Percentiles rank a stretch among this genome's conserved stretches.
Evolutionary conservation across 2,329 filamentous ascomycete genomes (phyloP).

Genomic region (Metarhizium sp.): DNA sequence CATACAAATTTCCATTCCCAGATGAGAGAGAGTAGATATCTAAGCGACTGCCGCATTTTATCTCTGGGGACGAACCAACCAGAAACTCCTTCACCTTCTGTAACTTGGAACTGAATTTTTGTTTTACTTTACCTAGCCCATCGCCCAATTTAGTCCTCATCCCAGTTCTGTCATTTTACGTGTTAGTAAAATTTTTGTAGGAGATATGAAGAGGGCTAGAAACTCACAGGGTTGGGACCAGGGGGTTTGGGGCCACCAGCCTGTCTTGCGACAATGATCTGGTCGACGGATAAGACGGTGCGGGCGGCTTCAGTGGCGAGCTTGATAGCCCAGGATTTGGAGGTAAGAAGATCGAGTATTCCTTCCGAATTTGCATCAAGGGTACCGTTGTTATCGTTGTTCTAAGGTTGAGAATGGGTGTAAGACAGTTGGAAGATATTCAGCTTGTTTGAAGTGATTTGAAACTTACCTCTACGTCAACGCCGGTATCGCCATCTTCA

Average conservation of each 20-base stretch:
- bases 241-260: conserved; percentile 96
- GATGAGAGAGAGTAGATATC: neutral
- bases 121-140: neutral
- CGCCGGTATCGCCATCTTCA: conserved; percentile 81
- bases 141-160: conserved; percentile 41
- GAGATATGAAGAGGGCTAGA: neutral
- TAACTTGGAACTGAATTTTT: neutral
- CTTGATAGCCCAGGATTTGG: conserved; percentile 96
- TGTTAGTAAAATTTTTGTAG: neutral
- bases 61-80: neutral
- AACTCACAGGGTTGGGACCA: conserved; percentile 68
- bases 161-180: conserved; percentile 41
- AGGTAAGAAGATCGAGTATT: conserved; percentile 83
- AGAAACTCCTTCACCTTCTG: neutral
- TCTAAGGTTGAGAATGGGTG: conserved; percentile 32
- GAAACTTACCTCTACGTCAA: conserved; percentile 69
- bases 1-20: neutral
- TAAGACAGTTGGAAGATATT: neutral
- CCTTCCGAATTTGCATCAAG: conserved; percentile 80
- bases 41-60: neutral
- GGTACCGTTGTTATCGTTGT: conserved; percentile 68
- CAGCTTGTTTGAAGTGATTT: neutral
- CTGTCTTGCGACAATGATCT: conserved; percentile 97
- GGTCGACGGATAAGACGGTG: conserved; percentile 91
- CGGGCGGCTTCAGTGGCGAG: conserved; percentile 89